Conservation (phyloP, 768 basidiomycete species). For the Amanita thiersii region DNA sequence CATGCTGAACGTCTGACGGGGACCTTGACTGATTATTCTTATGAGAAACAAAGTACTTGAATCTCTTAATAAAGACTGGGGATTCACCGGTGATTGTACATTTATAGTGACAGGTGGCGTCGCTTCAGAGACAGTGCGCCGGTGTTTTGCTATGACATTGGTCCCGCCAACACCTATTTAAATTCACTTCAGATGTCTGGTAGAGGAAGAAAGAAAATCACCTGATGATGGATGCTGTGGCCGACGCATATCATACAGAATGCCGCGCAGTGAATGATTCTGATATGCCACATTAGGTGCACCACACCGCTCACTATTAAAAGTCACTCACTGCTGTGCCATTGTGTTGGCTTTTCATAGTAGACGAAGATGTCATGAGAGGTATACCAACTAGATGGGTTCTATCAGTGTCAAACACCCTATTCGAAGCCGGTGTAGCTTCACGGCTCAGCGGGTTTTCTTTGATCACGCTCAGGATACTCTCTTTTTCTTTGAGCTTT, state of each 20-base stretch:
- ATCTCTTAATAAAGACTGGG: not conserved
- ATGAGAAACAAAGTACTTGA: not conserved
- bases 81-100: constrained; percentile 5
- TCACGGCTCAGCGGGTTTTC: constrained; percentile 28
- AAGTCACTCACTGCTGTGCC: constrained; percentile 1
- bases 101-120: constrained; percentile 7
- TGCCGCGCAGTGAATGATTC: too few relatives aligned
- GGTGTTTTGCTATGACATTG: not conserved
- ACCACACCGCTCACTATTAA: not conserved
- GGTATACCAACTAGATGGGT: not conserved
- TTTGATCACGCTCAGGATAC: constrained; percentile 27
- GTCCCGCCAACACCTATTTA: not conserved
- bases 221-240: too few relatives aligned
- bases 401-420: constrained; percentile 7
- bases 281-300: not conserved
- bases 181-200: not conserved
- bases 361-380: constrained; percentile 3
- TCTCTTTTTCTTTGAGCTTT: constrained; percentile 19
- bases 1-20: not conserved
- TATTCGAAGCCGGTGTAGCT: constrained; percentile 17
- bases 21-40: constrained; percentile 4
- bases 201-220: not conserved
- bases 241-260: too few relatives aligned
- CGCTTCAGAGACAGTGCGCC: not conserved
- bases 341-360: not conserved